These are phyloP conservation scores for Sugiyamaella xylanicola DNA, from an alignment of 1,139 yeast genomes.

Conservation along the genomic window DNA sequence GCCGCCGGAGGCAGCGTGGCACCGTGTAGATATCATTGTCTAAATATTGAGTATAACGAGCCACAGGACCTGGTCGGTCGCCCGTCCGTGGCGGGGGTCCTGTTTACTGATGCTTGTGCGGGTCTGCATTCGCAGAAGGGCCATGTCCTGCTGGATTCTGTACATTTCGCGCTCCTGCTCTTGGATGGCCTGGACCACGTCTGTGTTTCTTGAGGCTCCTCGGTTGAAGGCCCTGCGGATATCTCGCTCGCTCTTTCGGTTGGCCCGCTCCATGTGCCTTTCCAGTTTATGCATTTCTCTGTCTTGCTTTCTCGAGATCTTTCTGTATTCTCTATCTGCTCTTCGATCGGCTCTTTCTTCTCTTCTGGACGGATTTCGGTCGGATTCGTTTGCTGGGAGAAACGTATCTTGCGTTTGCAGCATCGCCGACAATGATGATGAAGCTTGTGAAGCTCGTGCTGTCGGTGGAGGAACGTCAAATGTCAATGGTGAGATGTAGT, in stretches of 20 bases:
- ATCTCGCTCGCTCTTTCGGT: conserved; percentile 5
- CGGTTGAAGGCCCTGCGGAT: conserved; percentile 2
- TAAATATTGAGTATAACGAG: not conserved
- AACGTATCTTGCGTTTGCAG: too few relatives aligned
- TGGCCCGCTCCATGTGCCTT: not conserved
- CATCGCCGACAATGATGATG: too few relatives aligned
- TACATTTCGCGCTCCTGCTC: conserved; percentile 8
- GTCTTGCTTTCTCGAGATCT: not conserved
- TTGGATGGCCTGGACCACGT: conserved; percentile 1
- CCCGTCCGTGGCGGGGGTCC: not conserved
- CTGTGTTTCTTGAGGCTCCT: not conserved
- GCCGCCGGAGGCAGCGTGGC: not conserved
- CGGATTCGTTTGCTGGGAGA: not conserved
- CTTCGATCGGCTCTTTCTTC: conserved; percentile 1
- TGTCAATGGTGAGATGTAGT: conserved; percentile 10
- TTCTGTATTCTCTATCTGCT: not conserved
- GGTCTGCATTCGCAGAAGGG: not conserved
- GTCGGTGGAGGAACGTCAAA: conserved; percentile 9
- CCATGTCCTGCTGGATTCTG: conserved; percentile 11
- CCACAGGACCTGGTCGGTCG: not conserved
- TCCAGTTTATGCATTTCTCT: conserved; percentile 8
- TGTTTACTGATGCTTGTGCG: not conserved
- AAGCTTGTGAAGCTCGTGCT: too few relatives aligned
- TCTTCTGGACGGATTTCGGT: not conserved
- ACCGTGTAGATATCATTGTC: too few relatives aligned